Conservation (phyloP, 495 filamentous ascomycete genomes). For the Opeltia flavorubescens region DNA sequence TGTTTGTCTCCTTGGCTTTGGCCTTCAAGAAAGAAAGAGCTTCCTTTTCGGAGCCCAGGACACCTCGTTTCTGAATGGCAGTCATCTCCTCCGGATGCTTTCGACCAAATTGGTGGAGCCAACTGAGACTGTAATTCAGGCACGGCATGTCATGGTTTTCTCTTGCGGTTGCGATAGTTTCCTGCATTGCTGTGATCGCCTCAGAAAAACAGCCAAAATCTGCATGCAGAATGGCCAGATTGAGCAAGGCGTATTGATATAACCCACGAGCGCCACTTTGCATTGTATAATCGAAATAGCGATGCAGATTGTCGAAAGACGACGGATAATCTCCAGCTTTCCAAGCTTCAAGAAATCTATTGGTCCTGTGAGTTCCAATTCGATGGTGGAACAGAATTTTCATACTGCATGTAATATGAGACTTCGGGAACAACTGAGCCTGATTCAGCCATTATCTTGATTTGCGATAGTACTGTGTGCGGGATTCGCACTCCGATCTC, state of each 20-base stretch:
- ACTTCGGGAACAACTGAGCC: constrained; percentile 55
- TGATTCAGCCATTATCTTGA: constrained; percentile 51
- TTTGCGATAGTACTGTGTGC: constrained; percentile 47
- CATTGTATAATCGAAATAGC: constrained; percentile 97
- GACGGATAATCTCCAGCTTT: constrained; percentile 77
- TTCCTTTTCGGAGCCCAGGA: constrained; percentile 68
- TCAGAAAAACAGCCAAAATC: constrained; percentile 89
- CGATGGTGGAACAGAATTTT: not conserved
- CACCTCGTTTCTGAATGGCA: constrained; percentile 52
- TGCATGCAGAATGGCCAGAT: constrained; percentile 81
- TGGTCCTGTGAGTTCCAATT: constrained; percentile 1
- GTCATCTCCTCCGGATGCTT: constrained; percentile 65
- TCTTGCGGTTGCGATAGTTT: constrained; percentile 78
- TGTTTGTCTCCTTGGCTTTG: constrained; percentile 76
- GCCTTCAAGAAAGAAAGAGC: constrained; percentile 70
- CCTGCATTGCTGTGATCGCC: constrained; percentile 84
- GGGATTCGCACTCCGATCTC: constrained; percentile 57
- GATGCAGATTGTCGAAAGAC: constrained; percentile 81
- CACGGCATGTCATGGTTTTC: constrained; percentile 88
- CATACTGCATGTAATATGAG: constrained; percentile 62
- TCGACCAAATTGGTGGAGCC: constrained; percentile 91
- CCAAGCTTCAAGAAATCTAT: constrained; percentile 79
- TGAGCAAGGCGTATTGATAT: constrained; percentile 94
- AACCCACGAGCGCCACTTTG: constrained; percentile 70
- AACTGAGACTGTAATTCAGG: constrained; percentile 88